These are phyloP conservation scores for Groenewaldozyma tartarivorans DNA, from an alignment of 805 yeast species.

Conservation along the genomic window DNA sequence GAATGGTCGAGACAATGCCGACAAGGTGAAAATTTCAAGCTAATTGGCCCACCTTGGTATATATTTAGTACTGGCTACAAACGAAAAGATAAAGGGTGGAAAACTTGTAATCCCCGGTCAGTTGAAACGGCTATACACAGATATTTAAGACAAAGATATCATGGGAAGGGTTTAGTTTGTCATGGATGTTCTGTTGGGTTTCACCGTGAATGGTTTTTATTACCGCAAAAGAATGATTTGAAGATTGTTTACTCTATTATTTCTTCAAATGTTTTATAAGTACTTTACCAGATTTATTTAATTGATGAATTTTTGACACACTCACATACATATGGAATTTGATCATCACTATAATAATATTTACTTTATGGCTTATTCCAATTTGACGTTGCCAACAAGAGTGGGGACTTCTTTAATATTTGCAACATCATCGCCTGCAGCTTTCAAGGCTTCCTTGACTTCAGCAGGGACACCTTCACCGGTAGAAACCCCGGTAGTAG, in stretches of 20 bases:
- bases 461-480: conserved; percentile 7
- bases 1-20: conserved; percentile 24
- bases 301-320: too few species aligned
- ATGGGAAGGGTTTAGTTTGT: conserved; percentile 23
- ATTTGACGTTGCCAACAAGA: conserved; percentile 24
- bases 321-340: too few species aligned
- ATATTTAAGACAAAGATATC: conserved; percentile 17
- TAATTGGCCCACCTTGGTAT: conserved; percentile 1
- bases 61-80: not conserved
- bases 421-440: conserved; percentile 6
- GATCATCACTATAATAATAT: too few species aligned
- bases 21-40: conserved; percentile 9
- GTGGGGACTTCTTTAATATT: conserved; percentile 25
- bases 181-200: conserved; percentile 17
- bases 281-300: too few species aligned
- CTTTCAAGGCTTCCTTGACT: conserved; percentile 10
- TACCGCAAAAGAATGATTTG: conserved; percentile 8
- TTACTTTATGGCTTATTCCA: conserved; percentile 4
- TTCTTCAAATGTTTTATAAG: too few species aligned
- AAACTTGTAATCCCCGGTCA: conserved; percentile 12
- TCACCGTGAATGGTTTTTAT: conserved; percentile 24
- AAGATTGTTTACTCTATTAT: not conserved
- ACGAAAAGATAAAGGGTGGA: conserved; percentile 20
- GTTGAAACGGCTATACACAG: conserved; percentile 19
- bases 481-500: conserved; percentile 5